Evolutionary conservation across 768 basidiomycete species (phyloP).

Genomic region (Terana coerulea): DNA sequence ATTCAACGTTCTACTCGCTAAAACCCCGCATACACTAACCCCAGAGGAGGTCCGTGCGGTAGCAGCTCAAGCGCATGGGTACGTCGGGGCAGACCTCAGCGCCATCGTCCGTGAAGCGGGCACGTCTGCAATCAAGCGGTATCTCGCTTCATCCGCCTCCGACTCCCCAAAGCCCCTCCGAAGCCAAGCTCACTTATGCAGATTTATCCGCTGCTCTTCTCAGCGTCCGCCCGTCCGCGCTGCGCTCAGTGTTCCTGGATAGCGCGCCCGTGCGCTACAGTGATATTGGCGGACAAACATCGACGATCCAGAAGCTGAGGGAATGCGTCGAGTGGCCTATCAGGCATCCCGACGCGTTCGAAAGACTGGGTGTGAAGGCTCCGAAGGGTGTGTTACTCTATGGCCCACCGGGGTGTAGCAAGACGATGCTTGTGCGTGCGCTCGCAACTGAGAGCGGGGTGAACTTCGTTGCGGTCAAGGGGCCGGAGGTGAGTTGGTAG

Average conservation of each 20-base stretch:
- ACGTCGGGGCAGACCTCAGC: conserved; percentile 93
- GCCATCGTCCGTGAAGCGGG: conserved; percentile 93
- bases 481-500: conserved; percentile 72
- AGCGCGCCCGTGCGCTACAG: conserved; percentile 76
- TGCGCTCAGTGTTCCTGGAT: conserved; percentile 91
- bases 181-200: conserved; percentile 42
- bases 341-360: conserved; percentile 80
- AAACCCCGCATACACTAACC: conserved; percentile 73
- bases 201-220: conserved; percentile 76
- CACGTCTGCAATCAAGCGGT: conserved; percentile 85
- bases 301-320: conserved; percentile 78
- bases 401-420: conserved; percentile 97
- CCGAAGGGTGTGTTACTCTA: conserved; percentile 90
- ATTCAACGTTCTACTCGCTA: conserved; percentile 76
- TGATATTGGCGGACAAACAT: conserved; percentile 86
- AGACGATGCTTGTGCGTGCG: conserved; percentile 89
- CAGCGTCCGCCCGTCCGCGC: conserved; percentile 83
- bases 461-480: conserved; percentile 96
- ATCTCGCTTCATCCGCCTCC: conserved; percentile 36
- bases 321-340: conserved; percentile 97
- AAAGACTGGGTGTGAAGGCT: conserved; percentile 80
- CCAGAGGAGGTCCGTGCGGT: conserved; percentile 57
- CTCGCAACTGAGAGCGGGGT: conserved; percentile 92
- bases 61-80: conserved; percentile 85
- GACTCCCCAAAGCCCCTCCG: conserved; percentile 12